A percentile compares a stretch with the other conserved stretches of the same genome.
phyloP scores from a whole-genome alignment of 305 asterid species.

The Fraxinus velutina region DNA sequence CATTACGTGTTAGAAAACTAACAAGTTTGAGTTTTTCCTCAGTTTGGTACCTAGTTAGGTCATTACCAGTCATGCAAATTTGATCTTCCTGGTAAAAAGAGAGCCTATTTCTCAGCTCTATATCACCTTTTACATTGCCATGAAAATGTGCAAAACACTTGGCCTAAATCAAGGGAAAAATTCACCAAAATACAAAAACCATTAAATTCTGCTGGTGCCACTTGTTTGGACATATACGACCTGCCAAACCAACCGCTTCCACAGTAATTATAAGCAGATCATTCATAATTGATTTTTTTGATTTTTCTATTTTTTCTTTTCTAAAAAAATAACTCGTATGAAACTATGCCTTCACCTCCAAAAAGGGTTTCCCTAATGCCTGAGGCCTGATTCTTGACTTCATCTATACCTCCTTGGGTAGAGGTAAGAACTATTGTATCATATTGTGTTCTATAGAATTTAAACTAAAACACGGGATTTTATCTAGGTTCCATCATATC shows the following conservation, averaged over 20 bases:
- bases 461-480: background rate
- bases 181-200: background rate
- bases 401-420: background rate
- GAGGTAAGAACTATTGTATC: background rate
- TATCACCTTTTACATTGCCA: background rate
- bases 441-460: background rate
- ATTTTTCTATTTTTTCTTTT: background rate
- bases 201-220: background rate
- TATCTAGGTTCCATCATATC: background rate
- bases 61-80: background rate
- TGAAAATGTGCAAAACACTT: background rate
- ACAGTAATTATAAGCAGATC: background rate
- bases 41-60: background rate
- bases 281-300: background rate
- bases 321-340: background rate
- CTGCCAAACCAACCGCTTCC: background rate
- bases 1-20: background rate
- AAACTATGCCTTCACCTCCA: background rate
- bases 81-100: background rate
- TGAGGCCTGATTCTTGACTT: background rate
- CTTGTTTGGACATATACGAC: background rate
- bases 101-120: background rate
- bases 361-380: background rate
- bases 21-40: background rate
- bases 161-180: background rate